Conservation (phyloP, 2,329 filamentous ascomycete species). For the Talaromyces atroroseus region DNA sequence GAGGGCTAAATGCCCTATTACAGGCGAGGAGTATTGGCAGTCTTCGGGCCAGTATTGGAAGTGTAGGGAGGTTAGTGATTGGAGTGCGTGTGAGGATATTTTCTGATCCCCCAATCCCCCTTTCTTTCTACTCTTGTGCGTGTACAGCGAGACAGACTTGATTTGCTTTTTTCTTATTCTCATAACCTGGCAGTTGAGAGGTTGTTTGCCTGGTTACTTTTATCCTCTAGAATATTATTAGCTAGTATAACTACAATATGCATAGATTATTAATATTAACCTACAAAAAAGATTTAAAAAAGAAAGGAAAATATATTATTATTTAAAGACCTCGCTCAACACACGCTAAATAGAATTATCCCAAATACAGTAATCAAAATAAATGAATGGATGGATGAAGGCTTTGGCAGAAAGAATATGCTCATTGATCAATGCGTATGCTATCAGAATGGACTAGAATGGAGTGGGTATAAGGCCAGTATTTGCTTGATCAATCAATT, state of each 20-base stretch:
- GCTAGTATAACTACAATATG: neutral
- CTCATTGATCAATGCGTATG: neutral
- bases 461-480: conserved; percentile 5
- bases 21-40: conserved; percentile 84
- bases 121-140: neutral
- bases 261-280: neutral
- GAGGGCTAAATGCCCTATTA: conserved; percentile 66
- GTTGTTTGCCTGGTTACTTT: no score
- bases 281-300: no score
- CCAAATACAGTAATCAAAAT: no score
- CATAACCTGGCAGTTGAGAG: no score
- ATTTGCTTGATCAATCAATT: neutral
- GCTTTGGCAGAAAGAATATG: no score
- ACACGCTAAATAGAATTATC: no score
- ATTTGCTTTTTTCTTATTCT: neutral
- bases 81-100: conserved; percentile 69
- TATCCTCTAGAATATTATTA: neutral
- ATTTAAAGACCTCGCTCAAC: no score
- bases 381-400: no score
- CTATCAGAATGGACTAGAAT: conserved; percentile 5
- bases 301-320: no score
- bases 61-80: conserved; percentile 56
- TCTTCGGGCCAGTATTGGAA: conserved; percentile 89
- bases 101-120: conserved; percentile 47
- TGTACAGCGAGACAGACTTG: neutral